These are phyloP conservation scores for Dioszegia aurantiaca DNA, from an alignment of 768 basidiomycete species.

Conservation along the genomic window DNA sequence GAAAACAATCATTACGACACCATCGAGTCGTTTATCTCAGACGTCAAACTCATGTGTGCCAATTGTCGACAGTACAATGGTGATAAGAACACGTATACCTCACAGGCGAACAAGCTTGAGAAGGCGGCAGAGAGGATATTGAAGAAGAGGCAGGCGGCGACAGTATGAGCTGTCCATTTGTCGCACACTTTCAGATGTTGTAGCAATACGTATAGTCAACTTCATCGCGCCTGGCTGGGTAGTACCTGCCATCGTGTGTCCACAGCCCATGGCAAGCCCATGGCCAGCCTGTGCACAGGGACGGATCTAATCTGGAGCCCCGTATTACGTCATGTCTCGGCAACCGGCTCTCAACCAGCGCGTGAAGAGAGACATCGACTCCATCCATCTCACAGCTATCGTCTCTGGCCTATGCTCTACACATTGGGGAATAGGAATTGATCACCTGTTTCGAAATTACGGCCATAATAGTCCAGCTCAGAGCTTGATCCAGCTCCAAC, in stretches of 20 bases:
- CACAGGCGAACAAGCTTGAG: constrained; percentile 80
- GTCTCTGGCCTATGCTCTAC: not conserved
- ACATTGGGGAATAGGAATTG: not conserved
- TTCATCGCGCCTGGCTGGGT: too few relatives aligned
- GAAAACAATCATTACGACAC: constrained; percentile 75
- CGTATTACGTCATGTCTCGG: constrained; percentile 6
- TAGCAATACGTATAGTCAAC: too few relatives aligned
- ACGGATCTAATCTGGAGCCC: not conserved
- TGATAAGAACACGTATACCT: constrained; percentile 67
- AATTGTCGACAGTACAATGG: constrained; percentile 89
- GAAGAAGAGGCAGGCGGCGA: constrained; percentile 40
- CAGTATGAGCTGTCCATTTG: not conserved
- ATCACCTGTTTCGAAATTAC: constrained; percentile 5
- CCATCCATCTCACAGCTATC: not conserved
- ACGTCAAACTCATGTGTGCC: constrained; percentile 78
- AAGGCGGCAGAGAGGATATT: constrained; percentile 60
- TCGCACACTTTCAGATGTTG: too few relatives aligned
- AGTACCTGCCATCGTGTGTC: too few relatives aligned
- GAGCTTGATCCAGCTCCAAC: too few relatives aligned
- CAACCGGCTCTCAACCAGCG: not conserved
- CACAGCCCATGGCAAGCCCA: too few relatives aligned
- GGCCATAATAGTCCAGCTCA: too few relatives aligned
- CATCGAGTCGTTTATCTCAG: constrained; percentile 71
- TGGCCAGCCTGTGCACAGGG: too few relatives aligned
- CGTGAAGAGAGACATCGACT: not conserved